Evolutionary conservation across 2,329 filamentous ascomycete species (phyloP), one percentile per base, ranked within the genome.

Genomic region (Salinomyces thailandicus): DNA sequence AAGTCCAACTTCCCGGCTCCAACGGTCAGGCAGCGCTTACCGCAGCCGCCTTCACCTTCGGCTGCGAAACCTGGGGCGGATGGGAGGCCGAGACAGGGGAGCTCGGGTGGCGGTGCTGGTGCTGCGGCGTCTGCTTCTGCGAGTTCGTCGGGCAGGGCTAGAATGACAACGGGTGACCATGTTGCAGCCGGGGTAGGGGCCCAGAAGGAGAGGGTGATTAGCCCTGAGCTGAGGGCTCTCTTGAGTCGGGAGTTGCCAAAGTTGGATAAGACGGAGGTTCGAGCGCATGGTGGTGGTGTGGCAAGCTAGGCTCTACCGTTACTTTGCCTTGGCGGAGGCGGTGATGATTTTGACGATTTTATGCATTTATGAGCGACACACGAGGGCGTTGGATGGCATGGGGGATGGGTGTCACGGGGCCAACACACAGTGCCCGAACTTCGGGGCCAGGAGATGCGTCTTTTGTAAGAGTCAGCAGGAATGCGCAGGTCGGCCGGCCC

Each of bases 1-100:
- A 93, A 91, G 60, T 71, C 80, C 35, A 86, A 84, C 53, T 93
- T 94, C 49, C 86, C 86, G 0, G 57, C 65, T 3, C 65, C 68
- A 3, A 55, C 57, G 22, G 58, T 67, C 3, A 58, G 68, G 28
- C 69, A 72, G 45, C 63, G 72, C 24, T 66, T 67, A 36, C 61
- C 67, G 11, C 40, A 46, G 20, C 53, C 54, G 4, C 48, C 50
- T 5, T 36, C 45, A n/a, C 37, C 47, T 11, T 36, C 39, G 9
- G 31, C 33, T 3, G 38, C 47, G 11, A 38, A 32, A 35, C 48
- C 47, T 7, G 48, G 45, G 11, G 44, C 41, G 17, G 43, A 48
- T 32, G 47, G 47, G 13, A 38, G 39, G 29, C 43, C 49, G 16
- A 31, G 41, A 5, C 36, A 37, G 27, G 39, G 36, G 6, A 28